Evolutionary conservation across 1,284 basidiomycete genomes (phyloP), one percentile per base, ranked within the genome.

Genomic region (Athelia psychrophila): DNA sequence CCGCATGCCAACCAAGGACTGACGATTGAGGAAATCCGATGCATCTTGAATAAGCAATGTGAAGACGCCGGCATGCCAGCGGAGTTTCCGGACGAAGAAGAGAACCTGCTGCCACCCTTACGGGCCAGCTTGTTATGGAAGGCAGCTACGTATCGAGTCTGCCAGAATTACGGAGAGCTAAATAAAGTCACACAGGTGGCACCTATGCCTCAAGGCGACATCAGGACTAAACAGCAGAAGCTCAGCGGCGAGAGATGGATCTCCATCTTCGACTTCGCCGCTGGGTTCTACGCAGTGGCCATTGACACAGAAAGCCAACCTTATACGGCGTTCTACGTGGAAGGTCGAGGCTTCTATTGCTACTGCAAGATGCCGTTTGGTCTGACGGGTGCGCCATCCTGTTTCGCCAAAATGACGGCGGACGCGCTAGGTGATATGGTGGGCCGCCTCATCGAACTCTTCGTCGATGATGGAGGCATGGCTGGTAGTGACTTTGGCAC

Each of bases 341-440:
- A 56, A 40, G 56, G 57, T 0, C 10, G 47, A 25, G 60, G 61
- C 1, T 56, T 55, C 30, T 57, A 56, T 15, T 47, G 44, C 2
- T 62, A 60, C 50, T 32, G 25, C 0, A 33, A 55, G 0, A 58
- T 62, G 57, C 57, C 59, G 2, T n/a, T n/a, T n/a, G 60, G 60
- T 10, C 42, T 56, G 0, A 58, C 56, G 2, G 60, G 59, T 3
- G 51, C 59, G 1, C 60, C 61, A 19, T 54, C 45, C 2, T 51
- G 54, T 2, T 58, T 58, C 46, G 49, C 52, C 13, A 48, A 58
- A 10, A 56, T 59, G 50, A 44, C 58, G 0, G 36, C 44, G 2
- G 49, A 42, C 1, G 54, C 53, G 9, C 42, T 60, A 3, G 48
- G 47, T n/a, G 55, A 51, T 15, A 23, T 60, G 16, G 42, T 58